A percentile compares a stretch with the other conserved stretches of the same genome.
Conservation (phyloP, 2,329 filamentous ascomycete genomes). For the Neophaeococcomyces mojaviensis region DNA sequence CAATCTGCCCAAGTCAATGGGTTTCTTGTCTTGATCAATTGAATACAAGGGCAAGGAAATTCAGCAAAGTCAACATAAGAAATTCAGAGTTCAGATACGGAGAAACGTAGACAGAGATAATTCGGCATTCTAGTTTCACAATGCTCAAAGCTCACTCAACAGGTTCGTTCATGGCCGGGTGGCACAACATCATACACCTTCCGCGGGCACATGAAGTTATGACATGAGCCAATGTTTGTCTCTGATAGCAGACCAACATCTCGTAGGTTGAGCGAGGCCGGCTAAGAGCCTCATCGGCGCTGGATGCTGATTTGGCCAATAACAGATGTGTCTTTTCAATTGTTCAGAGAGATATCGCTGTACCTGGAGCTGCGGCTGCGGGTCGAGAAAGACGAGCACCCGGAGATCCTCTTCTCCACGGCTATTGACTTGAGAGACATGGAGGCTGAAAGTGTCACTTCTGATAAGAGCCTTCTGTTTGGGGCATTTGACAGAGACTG, state of each 20-base stretch:
- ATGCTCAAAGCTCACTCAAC: background rate
- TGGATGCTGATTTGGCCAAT: background rate
- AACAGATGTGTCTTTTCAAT: conserved; percentile 2
- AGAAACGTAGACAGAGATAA: too few species aligned
- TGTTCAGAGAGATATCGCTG: background rate
- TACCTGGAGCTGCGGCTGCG: background rate
- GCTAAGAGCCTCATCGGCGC: background rate
- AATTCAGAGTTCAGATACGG: background rate
- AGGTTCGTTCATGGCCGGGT: background rate
- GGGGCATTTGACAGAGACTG: background rate
- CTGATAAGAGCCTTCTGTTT: background rate
- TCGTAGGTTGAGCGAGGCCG: background rate
- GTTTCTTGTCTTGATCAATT: background rate
- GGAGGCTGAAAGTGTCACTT: background rate
- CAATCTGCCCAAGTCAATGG: conserved; percentile 4
- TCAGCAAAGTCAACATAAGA: background rate
- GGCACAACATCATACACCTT: background rate
- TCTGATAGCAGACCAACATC: background rate
- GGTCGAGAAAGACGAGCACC: background rate
- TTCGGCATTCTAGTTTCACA: too few species aligned
- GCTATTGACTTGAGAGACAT: background rate
- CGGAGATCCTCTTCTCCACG: conserved; percentile 6
- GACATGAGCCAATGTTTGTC: background rate
- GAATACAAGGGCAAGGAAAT: conserved; percentile 4
- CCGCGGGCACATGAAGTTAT: conserved; percentile 1